Percentiles rank a stretch among this genome's conserved stretches.
These are phyloP conservation scores for Ogataea parapolymorpha DNA, from an alignment of 805 yeast species.

Conservation along the genomic window DNA sequence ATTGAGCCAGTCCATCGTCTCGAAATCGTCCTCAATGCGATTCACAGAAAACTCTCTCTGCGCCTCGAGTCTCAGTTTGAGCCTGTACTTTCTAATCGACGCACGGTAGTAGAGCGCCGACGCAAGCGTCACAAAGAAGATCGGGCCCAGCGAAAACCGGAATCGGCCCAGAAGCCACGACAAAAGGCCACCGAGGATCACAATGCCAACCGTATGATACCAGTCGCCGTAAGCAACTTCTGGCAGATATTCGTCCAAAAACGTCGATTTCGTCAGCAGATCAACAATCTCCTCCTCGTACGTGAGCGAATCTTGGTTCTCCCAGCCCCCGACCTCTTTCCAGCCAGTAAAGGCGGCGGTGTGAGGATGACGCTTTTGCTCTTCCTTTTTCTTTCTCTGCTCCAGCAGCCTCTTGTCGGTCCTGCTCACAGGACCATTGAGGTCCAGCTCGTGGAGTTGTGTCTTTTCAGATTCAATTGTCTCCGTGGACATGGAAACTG, in stretches of 20 bases:
- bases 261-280: constrained; percentile 63
- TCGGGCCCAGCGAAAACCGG: constrained; percentile 73
- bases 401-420: constrained; percentile 22
- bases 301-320: constrained; percentile 59
- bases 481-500: constrained; percentile 4
- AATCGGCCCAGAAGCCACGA: constrained; percentile 81
- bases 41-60: constrained; percentile 82
- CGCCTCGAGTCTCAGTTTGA: constrained; percentile 69
- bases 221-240: constrained; percentile 86
- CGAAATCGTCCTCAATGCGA: constrained; percentile 82
- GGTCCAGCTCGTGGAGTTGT: constrained; percentile 16
- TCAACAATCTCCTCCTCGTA: constrained; percentile 72
- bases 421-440: constrained; percentile 28
- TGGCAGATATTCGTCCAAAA: constrained; percentile 73
- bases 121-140: constrained; percentile 65
- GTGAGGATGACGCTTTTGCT: constrained; percentile 42
- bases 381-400: constrained; percentile 18
- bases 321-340: constrained; percentile 92
- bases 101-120: constrained; percentile 74
- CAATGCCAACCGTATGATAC: constrained; percentile 84
- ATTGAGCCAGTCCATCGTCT: constrained; percentile 95
- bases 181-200: constrained; percentile 62
- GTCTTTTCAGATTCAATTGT: constrained; percentile 7
- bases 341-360: constrained; percentile 82
- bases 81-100: constrained; percentile 76